Conservation (phyloP, 2,329 filamentous ascomycete genomes). For the Colletotrichum eremochloae region DNA sequence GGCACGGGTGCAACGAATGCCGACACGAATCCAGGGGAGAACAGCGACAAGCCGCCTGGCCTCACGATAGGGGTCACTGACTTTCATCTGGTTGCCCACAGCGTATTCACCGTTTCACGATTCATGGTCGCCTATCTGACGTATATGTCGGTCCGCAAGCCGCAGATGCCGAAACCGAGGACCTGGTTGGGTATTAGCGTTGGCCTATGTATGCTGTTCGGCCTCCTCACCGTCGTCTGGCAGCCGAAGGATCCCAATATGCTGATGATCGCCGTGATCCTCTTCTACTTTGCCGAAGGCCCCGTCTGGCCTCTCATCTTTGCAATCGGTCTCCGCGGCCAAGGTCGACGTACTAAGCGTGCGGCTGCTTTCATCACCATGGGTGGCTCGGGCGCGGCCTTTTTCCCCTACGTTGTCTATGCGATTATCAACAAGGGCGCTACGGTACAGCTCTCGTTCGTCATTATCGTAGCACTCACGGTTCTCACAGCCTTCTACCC, state of each 20-base stretch:
- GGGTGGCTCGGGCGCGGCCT: slow-evolving; percentile 78
- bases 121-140: slow-evolving; percentile 77
- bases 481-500: slow-evolving; percentile 62
- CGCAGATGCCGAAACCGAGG: slow-evolving; percentile 72
- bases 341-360: slow-evolving; percentile 84
- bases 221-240: slow-evolving; percentile 62
- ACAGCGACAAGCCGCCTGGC: slow-evolving; percentile 54
- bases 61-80: slow-evolving; percentile 70
- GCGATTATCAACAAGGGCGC: slow-evolving; percentile 72
- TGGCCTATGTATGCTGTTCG: slow-evolving; percentile 70
- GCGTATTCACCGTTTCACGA: slow-evolving; percentile 79
- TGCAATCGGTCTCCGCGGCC: slow-evolving; percentile 81
- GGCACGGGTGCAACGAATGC: slow-evolving; percentile 45
- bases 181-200: slow-evolving; percentile 77
- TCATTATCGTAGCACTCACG: slow-evolving; percentile 70
- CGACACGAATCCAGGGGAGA: slow-evolving; percentile 60
- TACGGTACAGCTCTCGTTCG: slow-evolving; percentile 73
- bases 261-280: slow-evolving; percentile 70
- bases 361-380: slow-evolving; percentile 84
- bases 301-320: slow-evolving; percentile 88
- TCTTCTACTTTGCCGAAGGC: slow-evolving; percentile 85
- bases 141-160: slow-evolving; percentile 63
- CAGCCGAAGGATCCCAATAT: slow-evolving; percentile 61
- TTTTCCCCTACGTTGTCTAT: slow-evolving; percentile 81
- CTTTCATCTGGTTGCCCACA: slow-evolving; percentile 79